Conservation (phyloP, 2,329 filamentous ascomycete species). For the Paecilomyces variotii region DNA sequence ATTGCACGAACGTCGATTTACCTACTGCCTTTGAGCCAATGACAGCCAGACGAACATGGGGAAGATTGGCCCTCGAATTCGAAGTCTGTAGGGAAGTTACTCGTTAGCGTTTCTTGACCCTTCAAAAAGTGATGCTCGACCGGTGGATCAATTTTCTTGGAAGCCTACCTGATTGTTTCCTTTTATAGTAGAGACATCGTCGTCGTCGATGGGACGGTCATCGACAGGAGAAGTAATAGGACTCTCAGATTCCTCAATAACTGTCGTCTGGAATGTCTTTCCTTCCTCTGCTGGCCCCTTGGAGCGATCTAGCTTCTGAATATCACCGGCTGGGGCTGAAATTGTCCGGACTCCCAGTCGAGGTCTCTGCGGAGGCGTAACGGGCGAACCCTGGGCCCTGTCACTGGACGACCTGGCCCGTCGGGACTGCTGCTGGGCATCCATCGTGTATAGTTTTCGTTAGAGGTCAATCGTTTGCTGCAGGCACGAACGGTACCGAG, state of each 20-base stretch:
- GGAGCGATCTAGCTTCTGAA: conserved; percentile 18
- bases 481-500: conserved; percentile 9
- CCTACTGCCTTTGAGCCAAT: conserved; percentile 48
- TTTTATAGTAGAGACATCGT: conserved; percentile 6
- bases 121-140: not conserved
- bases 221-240: conserved; percentile 5
- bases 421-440: conserved; percentile 16
- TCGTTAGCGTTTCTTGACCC: not conserved
- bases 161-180: conserved; percentile 20
- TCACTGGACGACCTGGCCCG: conserved; percentile 27
- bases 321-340: conserved; percentile 25
- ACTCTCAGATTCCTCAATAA: conserved; percentile 24
- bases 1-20: conserved; percentile 53
- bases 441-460: not conserved
- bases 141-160: not conserved
- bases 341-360: conserved; percentile 24
- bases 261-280: conserved; percentile 13
- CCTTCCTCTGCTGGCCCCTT: conserved; percentile 12
- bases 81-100: conserved; percentile 4
- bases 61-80: conserved; percentile 28
- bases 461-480: not conserved
- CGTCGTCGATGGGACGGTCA: conserved; percentile 5
- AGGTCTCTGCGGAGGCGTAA: conserved; percentile 20
- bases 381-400: conserved; percentile 16
- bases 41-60: conserved; percentile 52